A percentile compares a stretch with the other conserved stretches of the same genome.
phyloP scores from a whole-genome alignment of 306 rosid genomes.

The Chamaecrista fasciculata region DNA sequence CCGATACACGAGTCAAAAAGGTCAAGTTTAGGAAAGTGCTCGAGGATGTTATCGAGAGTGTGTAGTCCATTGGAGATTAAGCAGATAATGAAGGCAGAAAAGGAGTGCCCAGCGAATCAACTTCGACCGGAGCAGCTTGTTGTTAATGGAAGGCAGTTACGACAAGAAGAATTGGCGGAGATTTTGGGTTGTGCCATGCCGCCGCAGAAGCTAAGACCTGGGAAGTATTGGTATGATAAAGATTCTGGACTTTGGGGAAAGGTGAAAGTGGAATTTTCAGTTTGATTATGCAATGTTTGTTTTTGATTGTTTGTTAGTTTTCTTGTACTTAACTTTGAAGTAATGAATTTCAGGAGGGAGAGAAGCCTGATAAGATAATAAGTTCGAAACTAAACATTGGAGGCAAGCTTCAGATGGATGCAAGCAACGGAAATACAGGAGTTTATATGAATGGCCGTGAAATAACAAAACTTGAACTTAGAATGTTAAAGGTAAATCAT shows the following conservation, averaged over 20 bases:
- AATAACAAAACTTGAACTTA: slow-evolving; percentile 77
- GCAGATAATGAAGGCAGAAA: slow-evolving; percentile 90
- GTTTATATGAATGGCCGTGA: slow-evolving; percentile 91
- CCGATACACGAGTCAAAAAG: slow-evolving; percentile 75
- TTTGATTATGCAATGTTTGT: slow-evolving; percentile 3
- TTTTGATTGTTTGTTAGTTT: background rate
- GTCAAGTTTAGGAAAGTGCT: slow-evolving; percentile 61
- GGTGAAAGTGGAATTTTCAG: slow-evolving; percentile 41
- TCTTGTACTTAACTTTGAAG: slow-evolving; percentile 19
- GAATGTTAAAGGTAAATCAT: slow-evolving; percentile 69
- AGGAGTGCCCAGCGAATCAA: slow-evolving; percentile 77
- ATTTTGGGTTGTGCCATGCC: slow-evolving; percentile 63
- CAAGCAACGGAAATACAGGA: slow-evolving; percentile 78
- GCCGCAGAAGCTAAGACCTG: slow-evolving; percentile 84
- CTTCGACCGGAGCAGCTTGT: slow-evolving; percentile 78
- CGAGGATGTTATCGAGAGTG: slow-evolving; percentile 69
- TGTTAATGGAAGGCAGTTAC: slow-evolving; percentile 71
- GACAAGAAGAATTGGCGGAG: slow-evolving; percentile 83
- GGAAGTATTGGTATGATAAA: slow-evolving; percentile 92
- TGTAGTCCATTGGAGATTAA: slow-evolving; percentile 81
- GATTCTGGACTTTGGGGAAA: slow-evolving; percentile 94
- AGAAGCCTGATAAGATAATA: slow-evolving; percentile 75
- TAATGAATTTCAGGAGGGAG: slow-evolving; percentile 73
- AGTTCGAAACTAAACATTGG: slow-evolving; percentile 81
- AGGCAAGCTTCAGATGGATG: slow-evolving; percentile 69